These are phyloP conservation scores for Pichia sp. DNA, from an alignment of 1,139 yeast genomes.

Conservation along the genomic window DNA sequence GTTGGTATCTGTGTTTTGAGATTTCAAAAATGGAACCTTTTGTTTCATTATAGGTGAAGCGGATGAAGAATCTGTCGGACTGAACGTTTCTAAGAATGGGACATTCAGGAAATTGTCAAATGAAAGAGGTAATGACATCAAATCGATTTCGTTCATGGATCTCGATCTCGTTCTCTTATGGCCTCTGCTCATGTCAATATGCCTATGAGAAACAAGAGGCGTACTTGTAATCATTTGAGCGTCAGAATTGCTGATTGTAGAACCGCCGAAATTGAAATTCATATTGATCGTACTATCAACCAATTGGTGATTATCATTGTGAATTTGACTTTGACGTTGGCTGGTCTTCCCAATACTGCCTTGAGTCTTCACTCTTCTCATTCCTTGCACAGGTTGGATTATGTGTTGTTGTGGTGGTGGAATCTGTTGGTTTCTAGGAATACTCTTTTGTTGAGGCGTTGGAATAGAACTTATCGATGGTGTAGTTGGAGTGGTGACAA, in stretches of 20 bases:
- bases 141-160: conserved; percentile 32
- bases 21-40: conserved; percentile 5
- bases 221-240: conserved; percentile 3
- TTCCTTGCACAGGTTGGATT: too few species aligned
- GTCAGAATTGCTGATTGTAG: neutral
- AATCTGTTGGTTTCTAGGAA: neutral
- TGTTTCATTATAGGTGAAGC: conserved; percentile 2
- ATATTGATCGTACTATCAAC: neutral
- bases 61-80: conserved; percentile 14
- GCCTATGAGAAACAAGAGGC: neutral
- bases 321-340: neutral
- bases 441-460: too few species aligned
- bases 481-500: neutral
- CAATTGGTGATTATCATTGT: neutral
- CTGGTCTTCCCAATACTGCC: too few species aligned
- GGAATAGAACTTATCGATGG: neutral
- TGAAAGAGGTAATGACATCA: conserved; percentile 5
- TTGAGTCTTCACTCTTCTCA: too few species aligned
- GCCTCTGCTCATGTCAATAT: conserved; percentile 19
- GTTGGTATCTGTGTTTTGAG: neutral
- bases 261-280: neutral
- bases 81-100: conserved; percentile 8
- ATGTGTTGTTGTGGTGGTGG: too few species aligned
- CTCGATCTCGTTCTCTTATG: conserved; percentile 35
- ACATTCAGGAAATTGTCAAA: conserved; percentile 1